Evolutionary conservation across 768 basidiomycete species (phyloP), one percentile per base, ranked within the genome.

Genomic region (Saitozyma podzolica): DNA sequence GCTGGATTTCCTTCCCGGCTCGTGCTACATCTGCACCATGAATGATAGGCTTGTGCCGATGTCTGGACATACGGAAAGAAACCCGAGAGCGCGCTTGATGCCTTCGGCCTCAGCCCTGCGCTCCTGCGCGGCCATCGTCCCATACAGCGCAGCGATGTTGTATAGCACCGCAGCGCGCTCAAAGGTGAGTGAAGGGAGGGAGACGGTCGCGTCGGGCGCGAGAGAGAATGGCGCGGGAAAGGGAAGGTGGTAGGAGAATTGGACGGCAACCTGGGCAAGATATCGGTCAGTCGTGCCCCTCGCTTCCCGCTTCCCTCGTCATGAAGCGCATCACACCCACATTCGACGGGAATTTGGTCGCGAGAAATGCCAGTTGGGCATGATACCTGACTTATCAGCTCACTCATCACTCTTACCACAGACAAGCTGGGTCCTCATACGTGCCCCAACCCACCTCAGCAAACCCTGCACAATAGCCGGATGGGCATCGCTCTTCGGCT

Each of bases 121-220:
- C 57, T 79, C 79, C 0, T 84, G 74, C 4, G 83, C 82, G 0
- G 88, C 94, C 39, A 96, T 82, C 58, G 90, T 88, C 2, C 90
- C 90, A 75, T 89, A 90, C n/a, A 93, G 80, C 3, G 91, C 86
- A 1, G 88, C 91, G 5, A 97, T 82, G 73, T 97, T 97, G 83
- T 89, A 95, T 0, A 97, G 79, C 0, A 90, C 82, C 19, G 85
- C 83, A 2, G 88, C 87, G 14, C 89, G 84, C 75, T 98, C 95
- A 68, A 89, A 96, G 1, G 85, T 81, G n/a, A 97, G 82, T 63
- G 88, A 93, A 41, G 82, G 83, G 40, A 92, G 79, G 0, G 87
- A 83, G 20, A 90, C 78, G 0, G 91, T 86, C 0, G 78, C 50
- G 85, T 70, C 45, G 82, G 82, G 9, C 48, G 66, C 7, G 20